A percentile compares a stretch with the other conserved stretches of the same genome.
Conservation (phyloP, 2,329 filamentous ascomycete genomes). For the Alternaria novae-zelandiae region DNA sequence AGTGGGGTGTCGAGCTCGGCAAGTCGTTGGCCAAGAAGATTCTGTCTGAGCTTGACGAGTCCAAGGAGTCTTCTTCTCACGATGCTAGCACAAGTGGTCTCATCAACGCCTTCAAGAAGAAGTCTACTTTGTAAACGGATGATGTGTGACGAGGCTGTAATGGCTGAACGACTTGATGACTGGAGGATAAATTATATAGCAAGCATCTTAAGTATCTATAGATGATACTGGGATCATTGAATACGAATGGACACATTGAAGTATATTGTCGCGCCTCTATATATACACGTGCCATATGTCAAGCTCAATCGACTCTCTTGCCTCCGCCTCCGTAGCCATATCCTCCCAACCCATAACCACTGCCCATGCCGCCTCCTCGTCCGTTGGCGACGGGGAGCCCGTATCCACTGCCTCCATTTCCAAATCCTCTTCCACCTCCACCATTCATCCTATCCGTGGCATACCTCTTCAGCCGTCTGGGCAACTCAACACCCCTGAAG, state of each 20-base stretch:
- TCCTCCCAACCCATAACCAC: conserved; percentile 49
- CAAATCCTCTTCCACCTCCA: conserved; percentile 48
- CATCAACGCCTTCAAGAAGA: conserved; percentile 91
- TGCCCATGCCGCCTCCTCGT: conserved; percentile 49
- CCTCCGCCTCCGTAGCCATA: conserved; percentile 53
- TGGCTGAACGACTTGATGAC: conserved; percentile 19
- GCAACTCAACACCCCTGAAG: conserved; percentile 60
- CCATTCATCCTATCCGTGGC: conserved; percentile 59
- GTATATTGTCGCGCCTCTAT: not conserved
- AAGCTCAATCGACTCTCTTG: conserved; percentile 51
- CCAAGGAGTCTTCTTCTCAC: conserved; percentile 74
- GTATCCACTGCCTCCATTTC: conserved; percentile 32
- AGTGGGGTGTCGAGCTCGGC: conserved; percentile 98
- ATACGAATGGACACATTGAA: conserved; percentile 7
- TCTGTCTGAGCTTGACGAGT: conserved; percentile 76
- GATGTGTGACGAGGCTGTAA: conserved; percentile 4
- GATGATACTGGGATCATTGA: conserved; percentile 5
- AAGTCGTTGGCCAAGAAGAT: conserved; percentile 85
- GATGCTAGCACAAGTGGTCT: conserved; percentile 88
- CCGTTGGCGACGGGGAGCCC: conserved; percentile 42
- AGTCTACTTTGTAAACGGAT: conserved; percentile 52
- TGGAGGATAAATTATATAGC: conserved; percentile 4
- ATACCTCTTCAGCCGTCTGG: conserved; percentile 61
- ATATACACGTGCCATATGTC: not conserved
- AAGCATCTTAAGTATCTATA: conserved; percentile 4